Evolutionary conservation across 1,139 yeast genomes (phyloP).

Genomic region (Scheffersomyces segobiensis): DNA sequence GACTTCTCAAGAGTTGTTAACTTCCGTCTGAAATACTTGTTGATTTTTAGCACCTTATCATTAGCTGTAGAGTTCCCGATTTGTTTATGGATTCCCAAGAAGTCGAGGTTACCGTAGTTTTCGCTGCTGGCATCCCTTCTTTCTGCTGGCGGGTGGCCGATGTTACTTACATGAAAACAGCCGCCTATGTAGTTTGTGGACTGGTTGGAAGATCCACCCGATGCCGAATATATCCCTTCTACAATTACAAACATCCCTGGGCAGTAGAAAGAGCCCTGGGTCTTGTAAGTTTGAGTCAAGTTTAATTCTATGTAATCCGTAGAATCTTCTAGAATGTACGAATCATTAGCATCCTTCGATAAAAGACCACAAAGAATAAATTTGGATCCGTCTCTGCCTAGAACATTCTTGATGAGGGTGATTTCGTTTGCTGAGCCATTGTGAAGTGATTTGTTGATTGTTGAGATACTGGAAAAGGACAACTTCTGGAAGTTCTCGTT

Average conservation of each 20-base stretch:
- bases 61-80: constrained; percentile 16
- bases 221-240: constrained; percentile 80
- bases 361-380: constrained; percentile 81
- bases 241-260: constrained; percentile 80
- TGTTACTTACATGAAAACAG: constrained; percentile 68
- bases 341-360: constrained; percentile 62
- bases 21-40: constrained; percentile 55
- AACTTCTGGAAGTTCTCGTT: constrained; percentile 71
- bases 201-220: constrained; percentile 43
- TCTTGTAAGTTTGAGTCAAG: constrained; percentile 62
- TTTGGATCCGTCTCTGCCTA: constrained; percentile 79
- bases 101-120: constrained; percentile 77
- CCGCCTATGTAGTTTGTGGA: constrained; percentile 39
- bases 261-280: constrained; percentile 68
- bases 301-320: constrained; percentile 77
- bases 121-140: constrained; percentile 64
- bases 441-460: constrained; percentile 28
- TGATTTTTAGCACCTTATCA: constrained; percentile 49
- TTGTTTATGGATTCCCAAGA: constrained; percentile 59
- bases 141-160: constrained; percentile 91
- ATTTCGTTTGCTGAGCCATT: constrained; percentile 47
- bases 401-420: constrained; percentile 75
- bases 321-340: constrained; percentile 76
- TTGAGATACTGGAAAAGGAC: constrained; percentile 39
- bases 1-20: constrained; percentile 58